A percentile compares a stretch with the other conserved stretches of the same genome.
Evolutionary conservation across 768 basidiomycete species (phyloP).

Genomic region (Pholiota molesta): DNA sequence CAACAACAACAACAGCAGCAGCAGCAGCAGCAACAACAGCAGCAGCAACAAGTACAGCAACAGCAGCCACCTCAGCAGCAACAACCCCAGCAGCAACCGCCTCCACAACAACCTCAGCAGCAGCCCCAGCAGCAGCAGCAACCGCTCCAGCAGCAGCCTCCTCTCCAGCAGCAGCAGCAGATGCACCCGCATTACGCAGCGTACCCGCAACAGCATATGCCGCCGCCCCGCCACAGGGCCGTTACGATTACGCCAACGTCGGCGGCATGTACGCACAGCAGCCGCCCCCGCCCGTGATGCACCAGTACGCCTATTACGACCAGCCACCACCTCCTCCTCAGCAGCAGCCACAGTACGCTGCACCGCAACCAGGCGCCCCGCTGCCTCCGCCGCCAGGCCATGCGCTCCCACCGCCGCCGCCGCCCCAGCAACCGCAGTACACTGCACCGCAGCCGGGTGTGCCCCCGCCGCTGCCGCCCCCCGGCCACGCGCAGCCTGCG

Average conservation of each 20-base stretch:
- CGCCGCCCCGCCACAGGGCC: conserved; percentile 22
- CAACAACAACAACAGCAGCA: conserved; percentile 4
- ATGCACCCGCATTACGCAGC: conserved; percentile 23
- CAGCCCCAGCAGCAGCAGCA: conserved; percentile 12
- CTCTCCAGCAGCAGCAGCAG: conserved; percentile 11
- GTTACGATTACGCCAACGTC: conserved; percentile 32
- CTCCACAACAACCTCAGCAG: conserved; percentile 2
- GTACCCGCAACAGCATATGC: conserved; percentile 26
- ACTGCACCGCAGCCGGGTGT: neutral
- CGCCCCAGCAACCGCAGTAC: neutral
- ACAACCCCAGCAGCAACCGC: conserved; percentile 5
- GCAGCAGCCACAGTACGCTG: conserved; percentile 29
- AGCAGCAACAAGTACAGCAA: neutral
- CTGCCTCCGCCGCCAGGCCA: conserved; percentile 16
- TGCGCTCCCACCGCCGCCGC: conserved; percentile 5
- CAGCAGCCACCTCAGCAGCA: conserved; percentile 10
- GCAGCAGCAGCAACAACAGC: neutral
- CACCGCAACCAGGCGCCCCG: conserved; percentile 19
- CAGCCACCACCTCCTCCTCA: conserved; percentile 32
- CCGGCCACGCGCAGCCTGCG: neutral
- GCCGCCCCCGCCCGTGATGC: conserved; percentile 25
- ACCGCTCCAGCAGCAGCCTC: conserved; percentile 8
- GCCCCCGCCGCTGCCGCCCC: conserved; percentile 1
- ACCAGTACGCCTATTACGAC: conserved; percentile 29
- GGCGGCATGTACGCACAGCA: conserved; percentile 27